Conservation (phyloP, 345 rosid species). For the Populus alba region DNA sequence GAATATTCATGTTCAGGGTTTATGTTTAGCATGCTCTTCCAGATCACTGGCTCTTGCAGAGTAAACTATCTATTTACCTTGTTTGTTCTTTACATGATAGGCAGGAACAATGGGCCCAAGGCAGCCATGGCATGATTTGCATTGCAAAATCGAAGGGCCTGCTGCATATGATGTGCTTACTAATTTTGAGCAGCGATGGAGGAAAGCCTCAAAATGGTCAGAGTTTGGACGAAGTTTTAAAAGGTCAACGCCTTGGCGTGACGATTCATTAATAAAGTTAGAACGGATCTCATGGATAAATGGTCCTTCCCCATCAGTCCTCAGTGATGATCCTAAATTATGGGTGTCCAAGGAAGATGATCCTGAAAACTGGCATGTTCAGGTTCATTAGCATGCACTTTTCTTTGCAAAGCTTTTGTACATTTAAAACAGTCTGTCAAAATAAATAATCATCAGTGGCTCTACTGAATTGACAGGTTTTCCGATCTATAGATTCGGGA, state of each 20-base stretch:
- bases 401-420: background rate
- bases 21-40: background rate
- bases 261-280: conserved; percentile 71
- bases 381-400: conserved; percentile 40
- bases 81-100: conserved; percentile 31
- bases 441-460: background rate
- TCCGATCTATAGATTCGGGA: conserved; percentile 82
- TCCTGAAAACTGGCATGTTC: conserved; percentile 74
- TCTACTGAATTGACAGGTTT: conserved; percentile 44
- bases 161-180: conserved; percentile 84
- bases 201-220: conserved; percentile 70
- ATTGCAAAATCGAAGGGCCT: conserved; percentile 90
- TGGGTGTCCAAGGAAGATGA: conserved; percentile 53
- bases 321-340: conserved; percentile 46
- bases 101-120: conserved; percentile 68
- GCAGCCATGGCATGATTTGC: conserved; percentile 89
- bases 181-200: conserved; percentile 95
- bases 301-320: conserved; percentile 47
- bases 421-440: background rate
- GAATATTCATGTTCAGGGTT: background rate
- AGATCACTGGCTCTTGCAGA: background rate
- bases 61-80: background rate
- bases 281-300: conserved; percentile 89
- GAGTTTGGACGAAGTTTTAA: conserved; percentile 59
- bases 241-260: conserved; percentile 69